Percentiles rank a stretch among this genome's conserved stretches.
Conservation (phyloP, 192 early-diverging fungal species). For the Backusella westeae region DNA sequence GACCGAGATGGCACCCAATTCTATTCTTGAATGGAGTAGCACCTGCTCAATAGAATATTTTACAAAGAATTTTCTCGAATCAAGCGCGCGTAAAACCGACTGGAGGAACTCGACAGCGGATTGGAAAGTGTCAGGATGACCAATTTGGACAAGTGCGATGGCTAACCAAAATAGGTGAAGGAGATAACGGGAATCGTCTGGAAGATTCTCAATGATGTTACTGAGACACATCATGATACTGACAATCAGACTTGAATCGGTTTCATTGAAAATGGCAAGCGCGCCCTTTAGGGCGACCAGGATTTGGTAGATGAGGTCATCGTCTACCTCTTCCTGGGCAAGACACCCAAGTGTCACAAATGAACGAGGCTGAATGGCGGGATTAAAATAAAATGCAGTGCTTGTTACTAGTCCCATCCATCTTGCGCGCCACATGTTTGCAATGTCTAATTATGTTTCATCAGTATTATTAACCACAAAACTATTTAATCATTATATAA, state of each 20-base stretch:
- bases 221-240: slow-evolving; percentile 85
- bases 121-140: slow-evolving; percentile 70
- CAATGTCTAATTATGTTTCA: slow-evolving; percentile 51
- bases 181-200: slow-evolving; percentile 74
- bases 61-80: slow-evolving; percentile 60
- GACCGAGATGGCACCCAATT: slow-evolving; percentile 63
- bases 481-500: background rate
- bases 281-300: slow-evolving; percentile 85
- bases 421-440: slow-evolving; percentile 78
- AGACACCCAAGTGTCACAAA: slow-evolving; percentile 88
- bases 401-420: slow-evolving; percentile 90
- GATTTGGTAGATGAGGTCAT: slow-evolving; percentile 88
- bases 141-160: slow-evolving; percentile 81
- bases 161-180: slow-evolving; percentile 91
- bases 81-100: slow-evolving; percentile 71
- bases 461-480: background rate
- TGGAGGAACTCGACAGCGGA: slow-evolving; percentile 66
- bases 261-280: slow-evolving; percentile 77
- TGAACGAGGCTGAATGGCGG: slow-evolving; percentile 87
- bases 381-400: slow-evolving; percentile 91
- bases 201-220: slow-evolving; percentile 79
- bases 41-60: slow-evolving; percentile 57
- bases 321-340: slow-evolving; percentile 84
- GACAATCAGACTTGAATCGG: slow-evolving; percentile 72
- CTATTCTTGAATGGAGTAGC: slow-evolving; percentile 62